Base-by-base conservation (phyloP, 2,329 filamentous ascomycete species). In the Fusarium dimerum region DNA sequence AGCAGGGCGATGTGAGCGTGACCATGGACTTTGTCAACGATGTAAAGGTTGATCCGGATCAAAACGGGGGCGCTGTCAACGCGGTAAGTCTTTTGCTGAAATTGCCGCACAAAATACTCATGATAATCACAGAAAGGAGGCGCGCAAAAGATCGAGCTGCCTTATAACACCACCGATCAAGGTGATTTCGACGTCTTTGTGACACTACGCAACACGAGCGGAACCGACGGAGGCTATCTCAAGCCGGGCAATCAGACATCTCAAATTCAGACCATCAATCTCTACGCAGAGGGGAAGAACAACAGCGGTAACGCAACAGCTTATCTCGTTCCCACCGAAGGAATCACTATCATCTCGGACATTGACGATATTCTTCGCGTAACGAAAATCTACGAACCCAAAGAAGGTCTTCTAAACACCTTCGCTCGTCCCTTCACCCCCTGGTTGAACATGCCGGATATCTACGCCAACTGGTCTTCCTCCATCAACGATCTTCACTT, bases 321-420 rank as follows among this genome's bases (percentile, higher is more conserved):
- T 0, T 92, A 90, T 65, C 80, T 92, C 2, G 87, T 92, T 0
- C 89, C 89, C 0, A 75, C 83, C 0, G 75, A 78, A 13, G 89
- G 89, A 16, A 71, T 90, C 18, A 92, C 89, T 1, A 78, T 92
- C 54, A 75, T 92, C 60, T 89, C 85, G 1, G 89, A 92, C 64
- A 89, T 92, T 55, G 89, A 92, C 60, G 89, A 92, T 65, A 90
- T 91, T 52, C 79, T 92, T 1, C 84, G 89, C n/a, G 74, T 92
- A 2, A 92, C 89, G 50, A 89, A 90, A 71, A 92, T 92, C 66
- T 92, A 90, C 68, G 71, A 88, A 44, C 89, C 89, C 0, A 83
- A 85, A 58, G 81, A 92, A 66, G 89, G 89, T 6, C 75, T 92
- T 0, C 75, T 92, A 11, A 92, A 92, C 72, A 86, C 87, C 0